phyloP scores from a whole-genome alignment of 169 alveolate genomes.

The Perkinsus chesapeaki region DNA sequence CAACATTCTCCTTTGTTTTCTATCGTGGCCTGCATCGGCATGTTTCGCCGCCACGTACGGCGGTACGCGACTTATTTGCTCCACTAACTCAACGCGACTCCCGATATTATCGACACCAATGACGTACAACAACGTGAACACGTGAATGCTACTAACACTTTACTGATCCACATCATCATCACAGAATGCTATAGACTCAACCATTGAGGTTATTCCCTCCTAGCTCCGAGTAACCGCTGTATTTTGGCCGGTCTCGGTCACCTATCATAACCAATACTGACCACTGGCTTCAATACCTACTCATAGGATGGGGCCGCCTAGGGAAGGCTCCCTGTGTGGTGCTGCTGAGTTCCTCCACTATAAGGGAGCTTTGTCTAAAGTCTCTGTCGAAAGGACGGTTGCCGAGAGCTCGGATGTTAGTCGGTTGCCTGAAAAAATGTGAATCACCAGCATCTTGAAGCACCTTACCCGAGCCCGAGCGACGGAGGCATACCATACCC shows the following conservation, averaged over 20 bases:
- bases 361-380: not conserved
- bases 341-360: not conserved
- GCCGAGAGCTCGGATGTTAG: not conserved
- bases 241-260: not conserved
- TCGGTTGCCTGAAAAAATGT: not conserved
- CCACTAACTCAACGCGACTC: no score
- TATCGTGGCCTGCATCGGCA: no score
- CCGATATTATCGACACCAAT: no score
- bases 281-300: not conserved
- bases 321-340: not conserved
- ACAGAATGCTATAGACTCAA: no score
- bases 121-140: no score
- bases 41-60: no score
- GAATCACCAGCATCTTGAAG: not conserved
- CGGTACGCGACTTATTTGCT: no score
- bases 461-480: not conserved
- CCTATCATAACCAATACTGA: not conserved
- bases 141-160: no score
- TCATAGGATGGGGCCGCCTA: not conserved
- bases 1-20: no score
- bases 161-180: no score
- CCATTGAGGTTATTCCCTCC: not conserved
- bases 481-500: not conserved
- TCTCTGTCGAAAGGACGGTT: not conserved
- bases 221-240: not conserved